Percentiles rank a stretch among this genome's conserved stretches.
Evolutionary conservation across 75 land plant genomes (phyloP).

Genomic region (Cryptomeria japonica): DNA sequence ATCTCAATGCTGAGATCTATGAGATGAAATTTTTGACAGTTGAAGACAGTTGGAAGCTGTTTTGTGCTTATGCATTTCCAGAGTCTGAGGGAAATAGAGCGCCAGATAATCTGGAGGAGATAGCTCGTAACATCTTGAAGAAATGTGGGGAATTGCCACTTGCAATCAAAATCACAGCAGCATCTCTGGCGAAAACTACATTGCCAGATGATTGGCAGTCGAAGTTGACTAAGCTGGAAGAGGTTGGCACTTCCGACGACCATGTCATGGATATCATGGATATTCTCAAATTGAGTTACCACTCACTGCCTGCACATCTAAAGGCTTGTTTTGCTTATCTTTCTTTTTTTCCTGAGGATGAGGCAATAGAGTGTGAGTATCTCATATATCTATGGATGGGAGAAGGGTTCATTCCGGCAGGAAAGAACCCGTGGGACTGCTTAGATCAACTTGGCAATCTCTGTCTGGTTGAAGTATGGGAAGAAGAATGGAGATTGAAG

Average conservation of each 20-base stretch:
- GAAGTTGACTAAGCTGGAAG: background rate
- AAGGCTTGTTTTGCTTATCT: conserved; percentile 19
- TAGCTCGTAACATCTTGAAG: conserved; percentile 9
- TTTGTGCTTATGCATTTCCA: background rate
- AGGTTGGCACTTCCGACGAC: background rate
- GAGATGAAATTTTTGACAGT: background rate
- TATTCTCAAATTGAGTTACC: conserved; percentile 5
- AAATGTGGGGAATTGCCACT: conserved; percentile 9
- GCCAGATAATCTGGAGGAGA: background rate
- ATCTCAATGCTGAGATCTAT: background rate
- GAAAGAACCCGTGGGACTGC: background rate
- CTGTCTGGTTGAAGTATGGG: background rate
- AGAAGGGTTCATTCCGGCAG: conserved; percentile 7
- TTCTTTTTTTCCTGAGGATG: background rate
- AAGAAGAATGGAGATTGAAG: background rate
- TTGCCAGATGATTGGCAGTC: background rate
- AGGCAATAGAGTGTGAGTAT: background rate
- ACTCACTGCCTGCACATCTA: background rate
- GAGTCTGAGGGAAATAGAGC: too few species aligned
- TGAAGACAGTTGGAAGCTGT: conserved; percentile 17
- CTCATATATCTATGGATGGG: conserved; percentile 15
- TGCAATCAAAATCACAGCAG: background rate
- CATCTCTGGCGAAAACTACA: background rate
- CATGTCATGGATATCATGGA: conserved; percentile 1
- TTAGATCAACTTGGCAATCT: background rate